A percentile compares a stretch with the other conserved stretches of the same genome.
Conservation (phyloP, 495 filamentous ascomycete species). For the Astrothelium macrocarpum region DNA sequence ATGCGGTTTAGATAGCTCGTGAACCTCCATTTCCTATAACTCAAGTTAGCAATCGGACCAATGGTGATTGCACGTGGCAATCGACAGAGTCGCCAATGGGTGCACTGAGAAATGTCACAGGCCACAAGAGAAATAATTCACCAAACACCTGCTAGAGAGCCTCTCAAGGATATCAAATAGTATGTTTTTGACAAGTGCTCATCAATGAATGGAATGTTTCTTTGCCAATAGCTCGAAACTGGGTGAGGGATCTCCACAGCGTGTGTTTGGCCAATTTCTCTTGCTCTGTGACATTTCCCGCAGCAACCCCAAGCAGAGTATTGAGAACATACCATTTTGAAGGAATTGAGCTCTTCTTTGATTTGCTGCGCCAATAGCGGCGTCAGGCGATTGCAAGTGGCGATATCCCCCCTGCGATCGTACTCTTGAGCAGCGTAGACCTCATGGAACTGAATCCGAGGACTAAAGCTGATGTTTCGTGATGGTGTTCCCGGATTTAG, state of each 20-base stretch:
- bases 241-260: no score
- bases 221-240: no score
- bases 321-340: constrained; percentile 82
- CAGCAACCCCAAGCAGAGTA: no score
- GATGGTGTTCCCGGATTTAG: constrained; percentile 61
- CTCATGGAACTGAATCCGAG: constrained; percentile 88
- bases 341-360: constrained; percentile 97
- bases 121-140: no score
- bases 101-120: no score
- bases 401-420: constrained; percentile 89
- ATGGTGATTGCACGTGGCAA: neutral
- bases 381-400: constrained; percentile 94
- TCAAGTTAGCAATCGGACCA: constrained; percentile 26
- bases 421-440: constrained; percentile 95
- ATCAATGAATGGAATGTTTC: neutral
- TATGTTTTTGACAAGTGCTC: no score
- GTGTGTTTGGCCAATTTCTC: no score
- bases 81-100: no score
- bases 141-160: no score
- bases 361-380: constrained; percentile 98
- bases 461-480: constrained; percentile 88
- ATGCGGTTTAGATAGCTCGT: constrained; percentile 96
- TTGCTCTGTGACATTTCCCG: no score
- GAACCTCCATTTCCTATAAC: constrained; percentile 97
- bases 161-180: no score